These are phyloP conservation scores for Coniochaeta hoffmannii DNA, from an alignment of 2,329 filamentous ascomycete genomes.

Conservation along the genomic window DNA sequence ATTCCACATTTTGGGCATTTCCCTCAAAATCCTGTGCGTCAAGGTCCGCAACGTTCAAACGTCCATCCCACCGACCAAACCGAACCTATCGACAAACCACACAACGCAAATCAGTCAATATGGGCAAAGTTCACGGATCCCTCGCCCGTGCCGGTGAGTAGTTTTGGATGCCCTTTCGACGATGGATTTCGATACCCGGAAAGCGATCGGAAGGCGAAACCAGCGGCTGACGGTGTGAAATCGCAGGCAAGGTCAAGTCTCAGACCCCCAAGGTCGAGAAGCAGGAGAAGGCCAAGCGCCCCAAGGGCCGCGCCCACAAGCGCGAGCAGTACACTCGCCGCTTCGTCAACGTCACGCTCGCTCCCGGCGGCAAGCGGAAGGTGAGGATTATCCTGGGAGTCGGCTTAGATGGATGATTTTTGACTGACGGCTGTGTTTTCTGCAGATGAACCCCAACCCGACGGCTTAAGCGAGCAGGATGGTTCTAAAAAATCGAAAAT, in stretches of 20 bases:
- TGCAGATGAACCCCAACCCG: slow-evolving; percentile 19
- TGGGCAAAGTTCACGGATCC: slow-evolving; percentile 93
- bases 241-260: slow-evolving; percentile 87
- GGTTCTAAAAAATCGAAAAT: background rate
- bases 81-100: slow-evolving; percentile 1
- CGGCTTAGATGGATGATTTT: background rate
- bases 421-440: background rate
- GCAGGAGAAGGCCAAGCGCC: slow-evolving; percentile 93
- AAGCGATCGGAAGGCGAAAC: no score
- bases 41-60: background rate
- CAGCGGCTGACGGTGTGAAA: slow-evolving; percentile 3
- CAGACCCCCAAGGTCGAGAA: slow-evolving; percentile 87
- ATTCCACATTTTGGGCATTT: background rate
- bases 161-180: slow-evolving; percentile 3
- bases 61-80: background rate
- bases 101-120: slow-evolving; percentile 34
- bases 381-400: slow-evolving; percentile 37
- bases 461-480: slow-evolving; percentile 10
- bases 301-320: slow-evolving; percentile 98
- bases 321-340: slow-evolving; percentile 91
- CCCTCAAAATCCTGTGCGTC: background rate
- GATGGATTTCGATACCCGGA: background rate
- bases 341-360: slow-evolving; percentile 97
- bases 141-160: slow-evolving; percentile 70
- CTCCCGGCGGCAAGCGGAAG: slow-evolving; percentile 92